Conservation (phyloP, 2,329 filamentous ascomycete genomes). For the Fusarium phyllophilum region DNA sequence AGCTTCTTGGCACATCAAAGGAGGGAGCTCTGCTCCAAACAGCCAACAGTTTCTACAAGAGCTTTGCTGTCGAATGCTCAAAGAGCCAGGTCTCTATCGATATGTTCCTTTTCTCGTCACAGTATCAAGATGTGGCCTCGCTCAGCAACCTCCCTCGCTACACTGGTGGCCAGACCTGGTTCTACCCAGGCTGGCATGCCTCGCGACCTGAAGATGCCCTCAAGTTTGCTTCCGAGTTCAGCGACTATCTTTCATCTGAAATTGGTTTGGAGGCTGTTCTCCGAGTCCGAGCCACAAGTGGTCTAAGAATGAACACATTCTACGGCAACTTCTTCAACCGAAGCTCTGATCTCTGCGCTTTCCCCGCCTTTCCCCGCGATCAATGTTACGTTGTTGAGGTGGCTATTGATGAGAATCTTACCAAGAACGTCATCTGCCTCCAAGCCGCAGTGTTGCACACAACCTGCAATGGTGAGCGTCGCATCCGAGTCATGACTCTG, state of each 20-base stretch:
- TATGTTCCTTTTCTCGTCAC: conserved; percentile 96
- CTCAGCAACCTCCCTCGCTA: conserved; percentile 95
- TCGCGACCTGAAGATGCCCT: conserved; percentile 93
- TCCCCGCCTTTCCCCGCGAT: conserved; percentile 96
- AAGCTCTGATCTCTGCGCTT: conserved; percentile 95
- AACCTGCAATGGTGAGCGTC: conserved; percentile 95
- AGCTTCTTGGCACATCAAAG: conserved; percentile 91
- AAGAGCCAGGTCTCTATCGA: conserved; percentile 99
- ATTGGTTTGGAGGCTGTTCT: conserved; percentile 97
- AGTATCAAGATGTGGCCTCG: conserved; percentile 97
- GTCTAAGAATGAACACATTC: conserved; percentile 95
- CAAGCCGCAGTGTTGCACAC: conserved; percentile 97
- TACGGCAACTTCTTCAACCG: conserved; percentile 99
- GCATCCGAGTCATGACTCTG: conserved; percentile 93
- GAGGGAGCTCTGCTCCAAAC: conserved; percentile 90
- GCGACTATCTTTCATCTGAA: conserved; percentile 94
- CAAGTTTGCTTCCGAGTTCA: conserved; percentile 97
- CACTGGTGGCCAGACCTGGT: conserved; percentile 97
- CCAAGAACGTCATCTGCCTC: conserved; percentile 90
- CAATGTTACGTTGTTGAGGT: conserved; percentile 99
- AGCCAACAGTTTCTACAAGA: conserved; percentile 97
- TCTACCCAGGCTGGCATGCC: conserved; percentile 98
- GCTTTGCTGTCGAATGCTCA: conserved; percentile 97
- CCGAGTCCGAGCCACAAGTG: conserved; percentile 92
- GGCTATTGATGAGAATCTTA: conserved; percentile 93